phyloP scores from a whole-genome alignment of 352 stramenopile species.

The Phytophthora cryptogea region DNA sequence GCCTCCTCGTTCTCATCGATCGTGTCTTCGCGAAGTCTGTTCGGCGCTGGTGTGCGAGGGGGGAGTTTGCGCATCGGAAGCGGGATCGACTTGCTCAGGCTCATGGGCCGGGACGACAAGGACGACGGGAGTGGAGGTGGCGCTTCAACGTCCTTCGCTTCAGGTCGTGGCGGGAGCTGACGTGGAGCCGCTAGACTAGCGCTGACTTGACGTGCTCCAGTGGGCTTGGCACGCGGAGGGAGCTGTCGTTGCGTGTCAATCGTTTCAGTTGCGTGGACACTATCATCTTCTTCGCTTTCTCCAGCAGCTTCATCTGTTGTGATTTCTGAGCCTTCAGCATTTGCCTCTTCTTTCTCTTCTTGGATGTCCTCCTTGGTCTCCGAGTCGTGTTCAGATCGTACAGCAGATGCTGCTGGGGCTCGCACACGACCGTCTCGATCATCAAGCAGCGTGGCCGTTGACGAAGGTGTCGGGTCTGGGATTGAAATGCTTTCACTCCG shows the following conservation, averaged over 20 bases:
- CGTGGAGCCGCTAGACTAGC: constrained; percentile 26
- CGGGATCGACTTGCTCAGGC: constrained; percentile 82
- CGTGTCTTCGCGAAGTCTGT: constrained; percentile 27
- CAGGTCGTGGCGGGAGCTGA: constrained; percentile 25
- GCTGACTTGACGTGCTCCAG: constrained; percentile 26
- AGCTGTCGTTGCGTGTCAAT: constrained; percentile 2
- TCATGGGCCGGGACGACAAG: constrained; percentile 68
- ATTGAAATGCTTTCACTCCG: constrained; percentile 70
- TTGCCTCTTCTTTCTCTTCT: constrained; percentile 14
- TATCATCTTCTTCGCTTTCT: constrained; percentile 10
- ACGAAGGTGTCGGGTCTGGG: constrained; percentile 37
- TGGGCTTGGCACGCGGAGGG: constrained; percentile 22
- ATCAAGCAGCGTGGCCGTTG: constrained; percentile 31
- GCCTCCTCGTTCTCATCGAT: constrained; percentile 54
- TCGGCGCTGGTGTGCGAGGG: constrained; percentile 24
- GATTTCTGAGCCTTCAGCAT: constrained; percentile 1
- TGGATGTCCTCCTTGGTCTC: constrained; percentile 12
- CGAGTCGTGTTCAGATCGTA: not conserved
- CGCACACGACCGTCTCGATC: constrained; percentile 19
- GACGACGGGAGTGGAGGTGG: constrained; percentile 61
- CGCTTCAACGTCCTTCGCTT: constrained; percentile 21
- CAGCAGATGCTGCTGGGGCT: constrained; percentile 1
- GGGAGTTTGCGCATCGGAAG: constrained; percentile 50
- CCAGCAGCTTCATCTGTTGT: constrained; percentile 17
- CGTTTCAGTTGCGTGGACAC: not conserved